A percentile compares a stretch with the other conserved stretches of the same genome.
Conservation (phyloP, 805 yeast species). For the Cyberlindnera veronae region DNA sequence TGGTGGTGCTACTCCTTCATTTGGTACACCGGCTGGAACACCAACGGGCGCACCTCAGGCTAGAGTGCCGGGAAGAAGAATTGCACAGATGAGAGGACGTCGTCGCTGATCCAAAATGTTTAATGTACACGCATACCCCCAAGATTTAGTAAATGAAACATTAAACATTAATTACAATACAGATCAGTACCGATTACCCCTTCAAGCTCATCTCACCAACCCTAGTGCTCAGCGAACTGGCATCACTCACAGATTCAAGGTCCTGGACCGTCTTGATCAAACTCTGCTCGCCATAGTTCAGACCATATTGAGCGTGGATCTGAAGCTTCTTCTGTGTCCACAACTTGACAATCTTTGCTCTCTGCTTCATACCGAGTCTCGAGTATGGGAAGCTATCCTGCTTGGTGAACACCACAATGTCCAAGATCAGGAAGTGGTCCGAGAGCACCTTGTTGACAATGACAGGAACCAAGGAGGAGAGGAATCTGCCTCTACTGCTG, state of each 20-base stretch:
- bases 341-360: conserved; percentile 57
- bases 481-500: conserved; percentile 42
- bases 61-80: conserved; percentile 24
- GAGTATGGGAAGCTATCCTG: conserved; percentile 64
- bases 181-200: not conserved
- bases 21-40: conserved; percentile 20
- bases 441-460: conserved; percentile 75
- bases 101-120: conserved; percentile 16
- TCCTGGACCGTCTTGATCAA: conserved; percentile 57
- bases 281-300: conserved; percentile 66
- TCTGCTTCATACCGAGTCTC: conserved; percentile 70
- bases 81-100: conserved; percentile 28
- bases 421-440: conserved; percentile 77
- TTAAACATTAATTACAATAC: not conserved
- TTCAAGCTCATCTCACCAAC: conserved; percentile 6
- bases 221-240: conserved; percentile 9
- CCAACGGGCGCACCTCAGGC: conserved; percentile 17
- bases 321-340: conserved; percentile 51
- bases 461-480: conserved; percentile 79
- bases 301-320: conserved; percentile 43
- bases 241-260: conserved; percentile 17
- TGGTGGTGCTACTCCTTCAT: conserved; percentile 7
- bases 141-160: not conserved
- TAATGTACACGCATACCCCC: not conserved
- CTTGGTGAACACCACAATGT: conserved; percentile 76